Evolutionary conservation across 257 asterid species (phyloP), one percentile per base, ranked within the genome.

Genomic region (Penstemon davidsonii): DNA sequence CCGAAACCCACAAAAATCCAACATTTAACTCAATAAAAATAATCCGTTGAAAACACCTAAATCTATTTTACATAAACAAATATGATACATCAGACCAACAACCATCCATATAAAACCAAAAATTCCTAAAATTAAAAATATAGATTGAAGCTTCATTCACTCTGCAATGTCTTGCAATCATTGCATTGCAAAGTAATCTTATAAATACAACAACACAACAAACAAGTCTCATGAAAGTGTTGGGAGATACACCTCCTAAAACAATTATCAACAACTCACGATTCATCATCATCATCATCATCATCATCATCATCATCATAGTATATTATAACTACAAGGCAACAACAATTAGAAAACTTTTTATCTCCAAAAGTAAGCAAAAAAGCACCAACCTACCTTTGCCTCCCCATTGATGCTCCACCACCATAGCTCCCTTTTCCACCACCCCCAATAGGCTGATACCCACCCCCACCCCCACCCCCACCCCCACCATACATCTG

Each of bases 391-490:
- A 57, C 67, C 84, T 80, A 80, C 72, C 81, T 77, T n/a, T 69
- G 82, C 78, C 80, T 71, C 66, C 85, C 85, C 1, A 73, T 58
- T 13, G 82, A 38, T 7, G 70, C 69, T 56, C 68, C 19, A 62
- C 67, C 40, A 37, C 68, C 68, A 33, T 63, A 63, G 25, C 46
- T 13, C 19, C 54, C 67, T 13, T 25, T 25, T 25, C 55, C 33
- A 40, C 60, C 69, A 49, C 75, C 72, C 19, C 81, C 74, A 55
- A 72, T 77, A 55, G 69, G 82, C 79, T 73, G 82, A 73, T 72
- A 77, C 62, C 82, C 79, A n/a, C 79, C 82, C 1, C 76, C 41
- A 49, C 76, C 78, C 13, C 76, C 73, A 12, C 66, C 72, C 5
- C 68, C 73, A 38, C 64, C 63, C 8, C 68, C 74, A 10, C 67